Percentiles rank a stretch among this genome's conserved stretches.
Evolutionary conservation across 192 early-diverging fungal genomes (phyloP).

Genomic region (Coemansia aciculifera): DNA sequence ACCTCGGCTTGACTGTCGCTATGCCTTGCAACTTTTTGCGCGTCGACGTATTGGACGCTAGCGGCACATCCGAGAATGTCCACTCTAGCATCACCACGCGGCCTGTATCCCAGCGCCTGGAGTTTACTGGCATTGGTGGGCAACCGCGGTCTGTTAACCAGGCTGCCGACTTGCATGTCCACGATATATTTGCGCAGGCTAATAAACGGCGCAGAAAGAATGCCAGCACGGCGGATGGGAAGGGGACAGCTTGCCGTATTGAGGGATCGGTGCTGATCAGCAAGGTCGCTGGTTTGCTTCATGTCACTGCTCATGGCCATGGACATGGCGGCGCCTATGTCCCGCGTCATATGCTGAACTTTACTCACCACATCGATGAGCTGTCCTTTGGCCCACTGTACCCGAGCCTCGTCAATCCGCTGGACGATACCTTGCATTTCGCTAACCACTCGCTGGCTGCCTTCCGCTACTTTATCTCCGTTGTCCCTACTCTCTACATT

Average conservation of each 20-base stretch:
- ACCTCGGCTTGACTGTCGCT: slow-evolving; percentile 83
- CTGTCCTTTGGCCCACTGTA: slow-evolving; percentile 88
- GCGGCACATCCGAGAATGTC: slow-evolving; percentile 30
- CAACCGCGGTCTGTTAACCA: not conserved
- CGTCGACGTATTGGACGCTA: slow-evolving; percentile 46
- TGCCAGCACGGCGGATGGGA: not conserved
- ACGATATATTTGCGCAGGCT: slow-evolving; percentile 46
- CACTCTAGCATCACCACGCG: slow-evolving; percentile 11
- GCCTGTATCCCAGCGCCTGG: not conserved
- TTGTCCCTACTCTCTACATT: slow-evolving; percentile 81
- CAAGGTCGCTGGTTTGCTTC: slow-evolving; percentile 86
- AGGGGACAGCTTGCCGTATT: slow-evolving; percentile 63
- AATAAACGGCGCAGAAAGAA: not conserved
- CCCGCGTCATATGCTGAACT: slow-evolving; percentile 73
- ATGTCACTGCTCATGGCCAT: slow-evolving; percentile 88
- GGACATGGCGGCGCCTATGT: slow-evolving; percentile 75
- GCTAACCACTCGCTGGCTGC: slow-evolving; percentile 62
- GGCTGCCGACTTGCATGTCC: slow-evolving; percentile 19
- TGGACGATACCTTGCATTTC: slow-evolving; percentile 77
- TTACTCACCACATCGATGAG: slow-evolving; percentile 91
- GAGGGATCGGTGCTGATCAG: slow-evolving; percentile 71
- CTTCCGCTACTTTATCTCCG: slow-evolving; percentile 87
- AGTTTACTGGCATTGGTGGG: not conserved
- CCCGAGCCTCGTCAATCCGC: slow-evolving; percentile 82
- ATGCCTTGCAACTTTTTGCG: slow-evolving; percentile 70